Evolutionary conservation across 2,329 filamentous ascomycete genomes (phyloP), one percentile per base, ranked within the genome.

Genomic region (Fusarium guadeloupense): DNA sequence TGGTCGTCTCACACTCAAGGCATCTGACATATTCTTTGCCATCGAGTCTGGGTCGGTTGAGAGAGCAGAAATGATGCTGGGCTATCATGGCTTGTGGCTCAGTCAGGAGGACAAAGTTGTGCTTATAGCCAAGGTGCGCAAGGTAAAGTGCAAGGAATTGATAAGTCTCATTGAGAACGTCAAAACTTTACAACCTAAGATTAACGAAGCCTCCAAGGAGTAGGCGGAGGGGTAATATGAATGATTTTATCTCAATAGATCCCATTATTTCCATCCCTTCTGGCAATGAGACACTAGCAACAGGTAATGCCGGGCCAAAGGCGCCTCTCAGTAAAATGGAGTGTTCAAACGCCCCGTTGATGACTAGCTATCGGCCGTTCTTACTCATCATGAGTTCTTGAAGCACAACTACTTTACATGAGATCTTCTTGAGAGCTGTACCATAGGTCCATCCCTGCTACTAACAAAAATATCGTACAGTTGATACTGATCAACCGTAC

Each of bases 391-490:
- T n/a, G n/a, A n/a, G n/a, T n/a, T n/a, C n/a, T n/a, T n/a, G 28
- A n/a, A 33, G 31, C 6, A n/a, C 16, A 33, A 34, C 26, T 41
- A 48, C 5, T 13, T 26, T 33, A 4, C 20, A n/a, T 23, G 40
- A 14, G 9, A 28, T 20, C 40, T 46, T 28, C 26, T 39, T 40
- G 52, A 34, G n/a, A 64, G 43, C 17, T 53, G 60, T 16, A 64
- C 47, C 40, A 64, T 43, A 6, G 60, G 61, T 1, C 59, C 61
- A 16, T 65, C 45, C 13, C 60, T 55, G 6, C 46, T 44, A 1
- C 42, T 38, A 6, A 65, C 47, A 30, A 64, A 65, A 10, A 64
- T 43, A 16, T 65, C 62, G 5, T 41, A 23, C 14, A 65, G 13
- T 20, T 65, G 62, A 21, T 54, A 65, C 28, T 65, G 56, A 19